Conservation (phyloP, 176 grass and related monocot genomes). For the Triticum aestivum region IWGSC_CS_RefSeq_v2.1 NC_057812.1:166813746-166814245, state of each 20-base stretch:
- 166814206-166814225: slow-evolving; percentile 28
- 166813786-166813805: slow-evolving; percentile 48
- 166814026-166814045: slow-evolving; percentile 33
- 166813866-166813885: slow-evolving; percentile 44
- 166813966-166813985: slow-evolving; percentile 4
- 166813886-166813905: background rate
- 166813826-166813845: slow-evolving; percentile 57
- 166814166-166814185: slow-evolving; percentile 34
- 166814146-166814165: slow-evolving; percentile 45
- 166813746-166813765: slow-evolving; percentile 34
- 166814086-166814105: slow-evolving; percentile 47
- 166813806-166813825: slow-evolving; percentile 48
- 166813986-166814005: slow-evolving; percentile 2
- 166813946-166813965: background rate
- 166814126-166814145: slow-evolving; percentile 42
- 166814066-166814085: slow-evolving; percentile 40
- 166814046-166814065: slow-evolving; percentile 46
- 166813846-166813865: slow-evolving; percentile 55
- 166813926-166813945: background rate
- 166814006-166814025: slow-evolving; percentile 17
- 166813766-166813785: slow-evolving; percentile 64
- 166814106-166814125: slow-evolving; percentile 60
- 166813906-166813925: background rate
- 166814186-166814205: slow-evolving; percentile 40
- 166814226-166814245: slow-evolving; percentile 26